Evolutionary conservation across 2,329 filamentous ascomycete species (phyloP), one percentile per base, ranked within the genome.

Genomic region (Alternaria viburni): DNA sequence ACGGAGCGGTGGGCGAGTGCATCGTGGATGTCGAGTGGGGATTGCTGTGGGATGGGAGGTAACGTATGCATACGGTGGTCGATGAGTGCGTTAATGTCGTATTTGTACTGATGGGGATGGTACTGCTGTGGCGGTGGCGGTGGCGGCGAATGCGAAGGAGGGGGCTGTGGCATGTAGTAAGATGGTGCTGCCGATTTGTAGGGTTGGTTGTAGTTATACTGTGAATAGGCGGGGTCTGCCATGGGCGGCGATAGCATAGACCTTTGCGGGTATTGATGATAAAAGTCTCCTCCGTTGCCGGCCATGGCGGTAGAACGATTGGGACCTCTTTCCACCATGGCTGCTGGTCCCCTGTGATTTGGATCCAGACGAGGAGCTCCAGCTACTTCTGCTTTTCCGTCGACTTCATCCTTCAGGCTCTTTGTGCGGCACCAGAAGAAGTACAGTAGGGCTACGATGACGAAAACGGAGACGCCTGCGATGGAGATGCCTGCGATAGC

Each of bases 401-500:
- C 58, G 8, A 74, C 58, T 44, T 76, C 73, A 13, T 74, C 66
- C 54, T 69, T 67, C 2, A 76, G 64, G 10, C 62, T 64, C 13
- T 67, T 67, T 26, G 67, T 64, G 19, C 72, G 65, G 51, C 73
- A 69, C 59, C 75, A 73, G 63, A 71, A 75, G 66, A 74, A 76
- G 68, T 75, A 69, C 7, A 75, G 65, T 0, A 72, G 59, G 9
- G 68, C 71, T 4, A 60, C 70, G 0, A 75, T 65, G 13, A 72
- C 43, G 3, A 75, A 13, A 8, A 71, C 65, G 21, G 59, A 49
- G 6, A 75, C 51, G 5, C 86, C 88, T 44, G 87, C 89, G 45
- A 89, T 82, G 81, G 86, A 90, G 77, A 92, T 82, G 1, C 81
- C 82, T 1, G 76, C 81, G 23, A 83, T 82, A 2, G 80, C 78